Evolutionary conservation across 2,329 filamentous ascomycete genomes (phyloP).

Genomic region (Stagonosporopsis vannaccii): DNA sequence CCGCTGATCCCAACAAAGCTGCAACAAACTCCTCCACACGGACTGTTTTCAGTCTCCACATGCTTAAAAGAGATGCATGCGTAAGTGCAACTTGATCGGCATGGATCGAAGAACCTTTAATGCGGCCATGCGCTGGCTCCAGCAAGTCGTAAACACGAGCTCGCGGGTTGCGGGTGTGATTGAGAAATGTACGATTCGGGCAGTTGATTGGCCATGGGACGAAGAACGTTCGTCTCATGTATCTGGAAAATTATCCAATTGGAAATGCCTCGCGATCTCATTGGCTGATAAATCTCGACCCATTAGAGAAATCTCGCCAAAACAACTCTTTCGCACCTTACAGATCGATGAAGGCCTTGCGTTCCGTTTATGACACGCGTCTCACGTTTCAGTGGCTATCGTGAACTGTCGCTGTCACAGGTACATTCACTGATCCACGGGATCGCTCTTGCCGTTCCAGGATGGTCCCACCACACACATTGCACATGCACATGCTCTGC

Average conservation of each 20-base stretch:
- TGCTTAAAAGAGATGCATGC: not conserved
- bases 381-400: slow-evolving; percentile 14
- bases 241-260: slow-evolving; percentile 4
- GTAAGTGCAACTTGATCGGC: not conserved
- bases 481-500: slow-evolving; percentile 3
- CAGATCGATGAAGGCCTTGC: not conserved
- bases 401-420: slow-evolving; percentile 8
- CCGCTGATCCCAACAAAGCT: not conserved
- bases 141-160: slow-evolving; percentile 1
- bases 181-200: not conserved
- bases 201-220: slow-evolving; percentile 6
- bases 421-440: slow-evolving; percentile 5
- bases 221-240: not conserved
- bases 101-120: not conserved
- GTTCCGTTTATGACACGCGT: slow-evolving; percentile 8
- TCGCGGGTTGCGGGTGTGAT: slow-evolving; percentile 2
- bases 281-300: not conserved
- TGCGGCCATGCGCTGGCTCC: slow-evolving; percentile 11
- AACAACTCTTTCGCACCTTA: not conserved
- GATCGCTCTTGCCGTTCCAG: not conserved
- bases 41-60: not conserved
- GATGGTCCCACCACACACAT: slow-evolving; percentile 8
- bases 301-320: not conserved
- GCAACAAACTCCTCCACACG: not conserved
- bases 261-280: not conserved